A percentile compares a stretch with the other conserved stretches of the same genome.
These are phyloP conservation scores for Neofusicoccum sp. DNA, from an alignment of 2,329 filamentous ascomycete species.

Conservation along the genomic window DNA sequence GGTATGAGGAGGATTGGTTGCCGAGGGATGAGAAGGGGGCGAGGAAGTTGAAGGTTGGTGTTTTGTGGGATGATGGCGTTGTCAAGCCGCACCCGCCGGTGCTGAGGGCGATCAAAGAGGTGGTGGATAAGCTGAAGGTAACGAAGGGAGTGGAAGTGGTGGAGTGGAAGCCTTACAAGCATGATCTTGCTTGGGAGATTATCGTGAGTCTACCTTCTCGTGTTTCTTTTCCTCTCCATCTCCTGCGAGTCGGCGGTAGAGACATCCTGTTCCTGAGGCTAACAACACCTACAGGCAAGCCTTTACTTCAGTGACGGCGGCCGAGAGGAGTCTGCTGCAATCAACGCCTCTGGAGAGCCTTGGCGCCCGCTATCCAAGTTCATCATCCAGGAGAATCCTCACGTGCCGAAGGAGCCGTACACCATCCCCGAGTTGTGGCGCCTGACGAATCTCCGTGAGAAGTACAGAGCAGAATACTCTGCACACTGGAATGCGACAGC, in stretches of 20 bases:
- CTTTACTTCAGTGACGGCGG: constrained; percentile 61
- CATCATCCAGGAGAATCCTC: constrained; percentile 57
- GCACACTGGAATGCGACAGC: constrained; percentile 47
- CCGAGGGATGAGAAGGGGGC: constrained; percentile 21
- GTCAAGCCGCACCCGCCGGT: constrained; percentile 67
- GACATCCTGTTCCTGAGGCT: background rate
- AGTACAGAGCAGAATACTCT: constrained; percentile 46
- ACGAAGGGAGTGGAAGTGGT: constrained; percentile 53
- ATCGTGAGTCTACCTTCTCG: constrained; percentile 25
- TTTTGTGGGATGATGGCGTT: constrained; percentile 64
- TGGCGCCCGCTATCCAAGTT: constrained; percentile 57
- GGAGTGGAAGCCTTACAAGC: constrained; percentile 51
- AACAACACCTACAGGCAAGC: constrained; percentile 19
- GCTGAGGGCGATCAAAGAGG: constrained; percentile 52
- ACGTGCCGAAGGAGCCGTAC: constrained; percentile 29
- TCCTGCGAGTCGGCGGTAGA: background rate
- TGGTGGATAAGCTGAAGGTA: constrained; percentile 44
- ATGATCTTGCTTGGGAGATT: constrained; percentile 51
- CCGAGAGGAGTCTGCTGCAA: constrained; percentile 49
- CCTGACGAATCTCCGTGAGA: constrained; percentile 42
- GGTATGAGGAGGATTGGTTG: constrained; percentile 22
- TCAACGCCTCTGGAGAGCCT: constrained; percentile 58
- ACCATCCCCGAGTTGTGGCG: constrained; percentile 44
- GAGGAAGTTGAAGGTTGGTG: constrained; percentile 54
- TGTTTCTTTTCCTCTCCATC: constrained; percentile 24